Evolutionary conservation across 306 rosid species (phyloP).

Genomic region (Medicago lupulina): DNA sequence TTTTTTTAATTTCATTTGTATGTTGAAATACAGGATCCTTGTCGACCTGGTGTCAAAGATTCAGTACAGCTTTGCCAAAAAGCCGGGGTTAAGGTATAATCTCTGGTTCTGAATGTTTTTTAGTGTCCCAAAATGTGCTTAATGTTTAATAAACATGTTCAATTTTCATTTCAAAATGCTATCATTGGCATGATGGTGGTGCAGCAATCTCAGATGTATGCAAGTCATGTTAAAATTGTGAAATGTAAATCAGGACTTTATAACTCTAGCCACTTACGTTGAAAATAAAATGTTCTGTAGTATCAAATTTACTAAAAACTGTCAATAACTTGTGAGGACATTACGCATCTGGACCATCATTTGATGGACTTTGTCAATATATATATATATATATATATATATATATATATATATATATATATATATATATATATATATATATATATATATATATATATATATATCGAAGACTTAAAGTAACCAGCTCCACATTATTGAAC

Average conservation of each 20-base stretch:
- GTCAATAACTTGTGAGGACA: conserved; percentile 5
- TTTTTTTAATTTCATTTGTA: not conserved
- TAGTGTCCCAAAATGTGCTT: conserved; percentile 9
- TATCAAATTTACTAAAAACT: not conserved
- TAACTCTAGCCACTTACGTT: conserved; percentile 4
- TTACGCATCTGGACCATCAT: not conserved
- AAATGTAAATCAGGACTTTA: conserved; percentile 4
- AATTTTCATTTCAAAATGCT: conserved; percentile 14
- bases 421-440: too few relatives aligned
- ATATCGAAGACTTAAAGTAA: conserved; percentile 12
- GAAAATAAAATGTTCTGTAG: not conserved
- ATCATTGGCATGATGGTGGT: too few relatives aligned
- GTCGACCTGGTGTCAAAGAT: conserved; percentile 76
- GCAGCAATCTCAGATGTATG: not conserved
- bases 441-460: too few relatives aligned
- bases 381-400: too few relatives aligned
- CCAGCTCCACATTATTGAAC: conserved; percentile 6
- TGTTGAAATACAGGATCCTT: conserved; percentile 79
- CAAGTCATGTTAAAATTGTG: conserved; percentile 20
- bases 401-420: too few relatives aligned
- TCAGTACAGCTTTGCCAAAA: conserved; percentile 85
- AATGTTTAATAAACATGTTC: not conserved
- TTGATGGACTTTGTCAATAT: not conserved
- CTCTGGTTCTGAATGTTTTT: conserved; percentile 19
- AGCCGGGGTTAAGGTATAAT: conserved; percentile 90